Percentiles rank a stretch among this genome's conserved stretches.
Evolutionary conservation across 805 yeast genomes (phyloP).

Genomic region (Wickerhamomyces kurtzmanii): DNA sequence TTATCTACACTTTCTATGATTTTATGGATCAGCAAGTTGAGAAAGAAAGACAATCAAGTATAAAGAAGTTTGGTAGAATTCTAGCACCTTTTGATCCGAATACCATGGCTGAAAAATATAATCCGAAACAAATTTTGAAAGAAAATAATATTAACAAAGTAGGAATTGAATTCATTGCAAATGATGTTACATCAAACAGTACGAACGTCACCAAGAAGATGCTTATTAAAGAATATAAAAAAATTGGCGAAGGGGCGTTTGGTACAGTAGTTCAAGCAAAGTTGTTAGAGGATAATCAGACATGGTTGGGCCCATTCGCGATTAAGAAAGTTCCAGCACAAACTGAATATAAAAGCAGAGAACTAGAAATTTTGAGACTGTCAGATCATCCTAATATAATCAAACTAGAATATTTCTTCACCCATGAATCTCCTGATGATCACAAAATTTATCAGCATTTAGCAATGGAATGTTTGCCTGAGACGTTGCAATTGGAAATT

Average conservation of each 20-base stretch:
- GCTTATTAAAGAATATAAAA: slow-evolving; percentile 62
- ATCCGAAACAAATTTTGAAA: no score
- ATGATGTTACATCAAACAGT: slow-evolving; percentile 54
- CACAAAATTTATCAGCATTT: slow-evolving; percentile 65
- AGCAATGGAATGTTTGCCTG: slow-evolving; percentile 85
- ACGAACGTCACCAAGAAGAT: slow-evolving; percentile 45
- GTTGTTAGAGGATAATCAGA: slow-evolving; percentile 26
- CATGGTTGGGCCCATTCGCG: slow-evolving; percentile 75
- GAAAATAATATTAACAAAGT: slow-evolving; percentile 1
- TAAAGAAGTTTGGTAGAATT: background rate
- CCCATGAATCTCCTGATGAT: slow-evolving; percentile 53
- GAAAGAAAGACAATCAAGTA: no score
- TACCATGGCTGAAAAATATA: no score
- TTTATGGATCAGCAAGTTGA: no score
- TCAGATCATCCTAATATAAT: slow-evolving; percentile 79
- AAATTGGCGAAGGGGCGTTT: slow-evolving; percentile 81
- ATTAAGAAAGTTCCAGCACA: slow-evolving; percentile 82
- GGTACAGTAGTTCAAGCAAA: slow-evolving; percentile 79
- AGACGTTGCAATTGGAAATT: slow-evolving; percentile 67
- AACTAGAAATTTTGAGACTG: slow-evolving; percentile 63
- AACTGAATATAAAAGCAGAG: slow-evolving; percentile 78
- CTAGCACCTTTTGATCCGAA: slow-evolving; percentile 6
- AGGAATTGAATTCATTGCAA: slow-evolving; percentile 36
- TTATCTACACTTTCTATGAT: no score
- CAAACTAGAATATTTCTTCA: slow-evolving; percentile 58